A percentile compares a stretch with the other conserved stretches of the same genome.
Evolutionary conservation across 805 yeast species (phyloP).

Genomic region (Starmerella stigmatis): DNA sequence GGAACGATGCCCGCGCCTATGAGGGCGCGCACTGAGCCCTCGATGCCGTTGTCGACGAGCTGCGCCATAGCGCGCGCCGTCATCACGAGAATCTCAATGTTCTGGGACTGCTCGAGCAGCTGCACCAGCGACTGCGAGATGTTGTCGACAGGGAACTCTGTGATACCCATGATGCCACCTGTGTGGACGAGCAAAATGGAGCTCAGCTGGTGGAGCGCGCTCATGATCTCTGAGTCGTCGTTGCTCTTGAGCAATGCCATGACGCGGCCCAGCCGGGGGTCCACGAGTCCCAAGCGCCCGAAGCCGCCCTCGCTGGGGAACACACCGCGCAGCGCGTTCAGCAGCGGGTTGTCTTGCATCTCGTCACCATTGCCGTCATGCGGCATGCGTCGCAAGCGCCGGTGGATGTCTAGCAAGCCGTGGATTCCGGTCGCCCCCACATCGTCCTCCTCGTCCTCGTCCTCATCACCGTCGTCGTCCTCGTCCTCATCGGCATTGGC

Average conservation of each 20-base stretch:
- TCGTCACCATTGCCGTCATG: not conserved
- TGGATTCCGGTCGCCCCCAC: conserved; percentile 23
- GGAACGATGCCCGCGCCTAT: conserved; percentile 57
- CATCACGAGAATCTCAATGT: conserved; percentile 67
- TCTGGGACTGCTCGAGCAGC: conserved; percentile 46
- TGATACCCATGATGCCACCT: conserved; percentile 25
- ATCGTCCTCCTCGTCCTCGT: conserved; percentile 28
- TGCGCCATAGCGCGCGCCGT: conserved; percentile 79
- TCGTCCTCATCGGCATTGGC: not conserved
- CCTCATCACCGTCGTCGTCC: conserved; percentile 21
- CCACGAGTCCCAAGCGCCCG: not conserved
- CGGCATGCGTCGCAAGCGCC: not conserved
- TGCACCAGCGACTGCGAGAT: conserved; percentile 46
- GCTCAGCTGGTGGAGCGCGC: conserved; percentile 30
- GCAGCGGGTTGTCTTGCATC: not conserved
- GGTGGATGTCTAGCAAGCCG: conserved; percentile 16
- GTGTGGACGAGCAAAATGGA: conserved; percentile 28
- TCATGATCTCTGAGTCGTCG: conserved; percentile 21
- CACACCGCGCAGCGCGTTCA: not conserved
- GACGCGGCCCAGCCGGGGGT: conserved; percentile 25
- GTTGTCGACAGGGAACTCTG: conserved; percentile 44
- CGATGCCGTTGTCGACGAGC: conserved; percentile 56
- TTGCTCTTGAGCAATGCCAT: conserved; percentile 11
- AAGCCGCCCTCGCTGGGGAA: conserved; percentile 4
- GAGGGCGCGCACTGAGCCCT: conserved; percentile 51